phyloP scores from a whole-genome alignment of 2,329 filamentous ascomycete species.

The Exophiala sp. region DNA sequence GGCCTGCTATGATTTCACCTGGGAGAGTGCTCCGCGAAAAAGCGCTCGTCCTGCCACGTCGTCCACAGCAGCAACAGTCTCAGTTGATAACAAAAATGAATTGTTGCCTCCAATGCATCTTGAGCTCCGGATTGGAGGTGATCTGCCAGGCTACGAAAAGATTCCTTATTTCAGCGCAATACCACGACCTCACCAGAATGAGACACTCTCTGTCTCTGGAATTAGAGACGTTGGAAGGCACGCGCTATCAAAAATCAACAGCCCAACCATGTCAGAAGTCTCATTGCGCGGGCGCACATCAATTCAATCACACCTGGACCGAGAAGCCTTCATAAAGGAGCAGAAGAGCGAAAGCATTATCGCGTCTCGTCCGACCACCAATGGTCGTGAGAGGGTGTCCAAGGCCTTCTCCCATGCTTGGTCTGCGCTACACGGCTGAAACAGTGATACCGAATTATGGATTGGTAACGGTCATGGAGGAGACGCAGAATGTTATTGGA shows the following conservation, averaged over 20 bases:
- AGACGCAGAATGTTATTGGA: too few species aligned
- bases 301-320: conserved; percentile 14
- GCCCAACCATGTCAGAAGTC: conserved; percentile 11
- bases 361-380: background rate
- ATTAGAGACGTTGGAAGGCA: background rate
- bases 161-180: conserved; percentile 16
- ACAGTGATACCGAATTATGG: too few species aligned
- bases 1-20: conserved; percentile 1
- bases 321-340: conserved; percentile 9
- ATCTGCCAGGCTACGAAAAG: conserved; percentile 15
- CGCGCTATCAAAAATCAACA: background rate
- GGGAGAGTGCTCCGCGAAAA: background rate
- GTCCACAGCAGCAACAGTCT: conserved; percentile 8
- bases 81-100: conserved; percentile 1
- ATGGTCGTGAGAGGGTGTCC: conserved; percentile 6
- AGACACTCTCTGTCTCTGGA: background rate
- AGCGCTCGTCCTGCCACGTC: conserved; percentile 6
- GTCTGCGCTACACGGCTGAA: background rate
- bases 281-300: conserved; percentile 16
- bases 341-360: background rate
- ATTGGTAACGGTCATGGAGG: too few species aligned
- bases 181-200: background rate
- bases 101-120: background rate
- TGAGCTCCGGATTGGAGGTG: conserved; percentile 11
- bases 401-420: conserved; percentile 2